Base-by-base conservation (phyloP, 371 early-diverging fungal genomes). In the Mortierella sp. region DNA sequence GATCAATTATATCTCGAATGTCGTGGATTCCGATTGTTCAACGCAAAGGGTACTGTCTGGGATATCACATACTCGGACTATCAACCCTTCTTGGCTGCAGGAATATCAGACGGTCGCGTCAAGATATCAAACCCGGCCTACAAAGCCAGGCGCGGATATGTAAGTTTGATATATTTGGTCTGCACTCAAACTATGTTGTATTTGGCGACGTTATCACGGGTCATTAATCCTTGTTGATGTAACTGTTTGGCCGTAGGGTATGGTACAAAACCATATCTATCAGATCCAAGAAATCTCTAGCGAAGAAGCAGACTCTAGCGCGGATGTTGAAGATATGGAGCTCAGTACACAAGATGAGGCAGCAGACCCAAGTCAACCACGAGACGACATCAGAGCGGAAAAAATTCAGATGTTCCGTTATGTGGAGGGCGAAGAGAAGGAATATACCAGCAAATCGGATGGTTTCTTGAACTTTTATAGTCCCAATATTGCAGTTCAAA, bases 21-120 rank as follows among this genome's bases (percentile, higher is more conserved):
- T 13, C 48, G 69, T 8, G 68, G 72, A 11, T 65, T 80, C 40
- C 45, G 72, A 59, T 11, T 75, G 38, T 75, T 80, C 48, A 68
- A 63, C 53, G 61, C 67, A 28, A 58, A 74, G 24, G 81, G 81
- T 1, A 65, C 65, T 19, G 74, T 80, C 11, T 80, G 81, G 81
- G 75, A 74, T 60, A 24, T 80, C 10, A 63, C 71, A 16, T 80
- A 72, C 41, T 80, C 81, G 0, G 72, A 80, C 9, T 80, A 61
- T 24, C 81, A 80, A 21, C 81, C 81, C 0, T 80, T 64, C 43
- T n/a, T 74, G 15, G 76, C 81, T 10, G 72, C 72, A 8, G 81
- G 68, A 2, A 58, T 73, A 22, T 80, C 81, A 6, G 81, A 80
- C 45, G 81, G 81, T 21, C 59, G 65, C n/a, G 66, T 75, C 36